These are phyloP conservation scores for Sicyos edulis DNA, from an alignment of 306 rosid genomes.

Conservation along the genomic window DNA sequence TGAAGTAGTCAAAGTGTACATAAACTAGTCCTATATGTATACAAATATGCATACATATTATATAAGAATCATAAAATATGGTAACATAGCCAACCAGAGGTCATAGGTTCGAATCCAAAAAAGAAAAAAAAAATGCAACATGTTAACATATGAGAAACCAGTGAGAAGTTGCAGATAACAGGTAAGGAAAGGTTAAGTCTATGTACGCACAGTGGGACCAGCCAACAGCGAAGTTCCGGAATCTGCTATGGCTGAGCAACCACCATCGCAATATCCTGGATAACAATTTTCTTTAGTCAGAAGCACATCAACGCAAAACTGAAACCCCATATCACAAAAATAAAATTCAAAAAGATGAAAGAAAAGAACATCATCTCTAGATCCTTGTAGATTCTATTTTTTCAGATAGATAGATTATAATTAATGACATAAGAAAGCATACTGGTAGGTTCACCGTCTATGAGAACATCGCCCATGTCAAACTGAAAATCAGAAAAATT, in stretches of 20 bases:
- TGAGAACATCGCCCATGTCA: slow-evolving; percentile 85
- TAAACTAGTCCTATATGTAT: too few species aligned
- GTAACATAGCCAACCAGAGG: too few species aligned
- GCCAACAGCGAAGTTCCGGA: slow-evolving; percentile 94
- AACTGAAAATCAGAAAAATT: slow-evolving; percentile 40
- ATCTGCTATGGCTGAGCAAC: slow-evolving; percentile 85
- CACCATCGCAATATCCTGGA: slow-evolving; percentile 65
- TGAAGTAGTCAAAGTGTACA: too few species aligned
- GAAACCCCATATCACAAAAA: not conserved
- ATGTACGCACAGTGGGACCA: slow-evolving; percentile 79
- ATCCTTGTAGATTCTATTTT: not conserved
- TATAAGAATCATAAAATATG: too few species aligned
- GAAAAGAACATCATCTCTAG: not conserved
- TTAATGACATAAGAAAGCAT: slow-evolving; percentile 19
- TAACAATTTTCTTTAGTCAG: slow-evolving; percentile 17
- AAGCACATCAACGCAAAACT: not conserved
- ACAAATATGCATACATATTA: too few species aligned
- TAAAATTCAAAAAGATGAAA: not conserved
- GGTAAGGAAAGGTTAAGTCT: not conserved
- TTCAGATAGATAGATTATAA: not conserved
- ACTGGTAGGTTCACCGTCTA: slow-evolving; percentile 73
- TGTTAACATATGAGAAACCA: not conserved
- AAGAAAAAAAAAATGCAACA: not conserved
- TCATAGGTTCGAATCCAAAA: too few species aligned
- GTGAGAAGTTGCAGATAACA: not conserved